Conservation (phyloP, 2,329 filamentous ascomycete species). For the Phialophora tarda region DNA sequence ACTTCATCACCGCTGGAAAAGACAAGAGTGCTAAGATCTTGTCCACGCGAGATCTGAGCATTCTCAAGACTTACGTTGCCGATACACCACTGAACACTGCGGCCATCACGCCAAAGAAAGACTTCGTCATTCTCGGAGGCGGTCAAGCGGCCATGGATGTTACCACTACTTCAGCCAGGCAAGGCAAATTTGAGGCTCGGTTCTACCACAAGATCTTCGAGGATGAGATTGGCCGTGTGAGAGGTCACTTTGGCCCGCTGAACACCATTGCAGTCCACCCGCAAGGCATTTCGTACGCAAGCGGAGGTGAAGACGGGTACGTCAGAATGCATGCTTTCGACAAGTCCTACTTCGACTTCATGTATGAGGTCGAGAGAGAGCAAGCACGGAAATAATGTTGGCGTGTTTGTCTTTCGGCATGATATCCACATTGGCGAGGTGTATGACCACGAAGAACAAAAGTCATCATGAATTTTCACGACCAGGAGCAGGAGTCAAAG, state of each 20-base stretch:
- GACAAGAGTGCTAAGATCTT: conserved; percentile 97
- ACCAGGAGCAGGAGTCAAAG: not conserved
- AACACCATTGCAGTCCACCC: conserved; percentile 97
- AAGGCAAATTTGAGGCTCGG: conserved; percentile 98
- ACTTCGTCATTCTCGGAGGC: conserved; percentile 96
- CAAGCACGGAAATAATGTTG: conserved; percentile 51
- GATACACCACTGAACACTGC: conserved; percentile 98
- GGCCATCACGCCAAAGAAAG: conserved; percentile 91
- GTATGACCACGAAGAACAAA: conserved; percentile 15
- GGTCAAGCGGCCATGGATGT: conserved; percentile 99
- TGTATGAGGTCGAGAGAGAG: conserved; percentile 97
- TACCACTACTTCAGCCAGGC: conserved; percentile 87
- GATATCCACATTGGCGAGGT: conserved; percentile 18
- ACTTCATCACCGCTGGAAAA: conserved; percentile 98
- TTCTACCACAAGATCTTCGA: conserved; percentile 99
- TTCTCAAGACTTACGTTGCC: conserved; percentile 88
- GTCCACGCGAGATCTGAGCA: conserved; percentile 81
- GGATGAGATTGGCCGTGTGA: conserved; percentile 96
- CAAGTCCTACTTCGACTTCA: conserved; percentile 97
- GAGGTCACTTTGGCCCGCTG: conserved; percentile 94
- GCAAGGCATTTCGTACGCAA: conserved; percentile 88
- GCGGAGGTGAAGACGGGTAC: conserved; percentile 97
- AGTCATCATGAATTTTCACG: not conserved
- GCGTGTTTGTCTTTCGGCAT: conserved; percentile 20
- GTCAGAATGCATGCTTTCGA: conserved; percentile 98